Percentiles rank a stretch among this genome's conserved stretches.
These are phyloP conservation scores for Cucumis melo DNA, from an alignment of 306 rosid genomes.

Conservation along the genomic window DNA sequence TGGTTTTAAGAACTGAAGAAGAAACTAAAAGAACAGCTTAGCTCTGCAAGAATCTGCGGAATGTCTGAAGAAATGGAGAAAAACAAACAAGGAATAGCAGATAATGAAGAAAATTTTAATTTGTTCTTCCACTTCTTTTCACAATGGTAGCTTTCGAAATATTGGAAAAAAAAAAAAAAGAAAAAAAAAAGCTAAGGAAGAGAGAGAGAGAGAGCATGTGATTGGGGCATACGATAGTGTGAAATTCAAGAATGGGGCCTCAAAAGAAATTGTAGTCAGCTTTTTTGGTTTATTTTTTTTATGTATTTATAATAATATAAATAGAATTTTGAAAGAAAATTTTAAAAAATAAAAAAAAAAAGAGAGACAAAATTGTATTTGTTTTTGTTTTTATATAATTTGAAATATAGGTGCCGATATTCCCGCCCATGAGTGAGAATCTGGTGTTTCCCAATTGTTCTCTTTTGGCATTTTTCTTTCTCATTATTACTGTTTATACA, in stretches of 20 bases:
- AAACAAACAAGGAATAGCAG: slow-evolving; percentile 12
- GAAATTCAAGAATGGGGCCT: slow-evolving; percentile 39
- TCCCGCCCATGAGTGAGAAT: slow-evolving; percentile 42
- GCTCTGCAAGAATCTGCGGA: slow-evolving; percentile 26
- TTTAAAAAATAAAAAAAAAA: neutral
- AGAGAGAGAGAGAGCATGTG: slow-evolving; percentile 33
- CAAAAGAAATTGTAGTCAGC: slow-evolving; percentile 21
- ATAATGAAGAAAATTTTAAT: slow-evolving; percentile 13
- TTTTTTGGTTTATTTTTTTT: slow-evolving; percentile 7
- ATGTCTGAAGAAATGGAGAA: slow-evolving; percentile 23
- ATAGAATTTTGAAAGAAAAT: no score
- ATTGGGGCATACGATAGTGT: slow-evolving; percentile 25
- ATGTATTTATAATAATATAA: no score
- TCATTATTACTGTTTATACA: no score
- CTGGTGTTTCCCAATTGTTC: neutral
- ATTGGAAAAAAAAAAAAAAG: neutral
- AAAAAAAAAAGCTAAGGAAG: neutral
- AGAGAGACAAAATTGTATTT: neutral
- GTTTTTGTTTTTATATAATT: neutral
- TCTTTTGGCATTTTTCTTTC: no score
- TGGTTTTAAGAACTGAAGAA: slow-evolving; percentile 17
- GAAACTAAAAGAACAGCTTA: slow-evolving; percentile 1
- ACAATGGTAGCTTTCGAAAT: slow-evolving; percentile 12
- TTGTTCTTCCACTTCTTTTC: slow-evolving; percentile 16
- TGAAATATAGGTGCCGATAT: slow-evolving; percentile 18